Evolutionary conservation across 2,329 filamentous ascomycete genomes (phyloP), one percentile per base, ranked within the genome.

Genomic region (Penicillium sp.): DNA sequence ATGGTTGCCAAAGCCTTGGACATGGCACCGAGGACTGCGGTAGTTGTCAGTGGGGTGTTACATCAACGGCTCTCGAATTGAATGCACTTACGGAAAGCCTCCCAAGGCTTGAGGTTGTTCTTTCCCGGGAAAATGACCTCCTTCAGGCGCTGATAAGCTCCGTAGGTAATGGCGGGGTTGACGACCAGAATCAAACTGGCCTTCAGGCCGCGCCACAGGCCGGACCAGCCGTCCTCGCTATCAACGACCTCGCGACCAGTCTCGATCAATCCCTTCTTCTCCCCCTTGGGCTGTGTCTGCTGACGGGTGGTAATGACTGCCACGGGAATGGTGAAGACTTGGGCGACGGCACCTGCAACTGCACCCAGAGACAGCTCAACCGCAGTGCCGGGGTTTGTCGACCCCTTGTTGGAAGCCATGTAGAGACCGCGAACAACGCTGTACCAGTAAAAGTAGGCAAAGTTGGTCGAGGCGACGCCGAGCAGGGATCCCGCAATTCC

Each of bases 381-480:
- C 4, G 90, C 85, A 0, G 93, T 98, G 20, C 90, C 88, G 2
- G 92, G 91, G 28, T 88, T 74, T 66, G 84, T 85, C 62, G 83
- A 75, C 42, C 85, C 80, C 66, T 84, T 85, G 67, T 79, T 79
- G 25, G 82, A 83, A 17, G 80, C 78, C 66, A 91, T 78, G 75
- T 98, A 98, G 20, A 96, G 77, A 15, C 87, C 87, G 63, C 95
- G 88, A 35, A 97, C 91, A 31, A 95, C 80, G 5, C 92, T 94
- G 76, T 98, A 98, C 93, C 94, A 98, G 81, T 99, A 99, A 76
- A 99, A 99, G 80, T 99, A 99, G 70, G 95, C 95, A 75, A 99
- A 99, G 78, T 99, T 99, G 54, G 94, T 98, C 28, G 93, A 97
- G 1, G 92, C 94, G 38, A 99, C 95, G 55, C 95, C 95, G 54